phyloP scores from a whole-genome alignment of 768 basidiomycete genomes.

The Lactifluus piperatus region DNA sequence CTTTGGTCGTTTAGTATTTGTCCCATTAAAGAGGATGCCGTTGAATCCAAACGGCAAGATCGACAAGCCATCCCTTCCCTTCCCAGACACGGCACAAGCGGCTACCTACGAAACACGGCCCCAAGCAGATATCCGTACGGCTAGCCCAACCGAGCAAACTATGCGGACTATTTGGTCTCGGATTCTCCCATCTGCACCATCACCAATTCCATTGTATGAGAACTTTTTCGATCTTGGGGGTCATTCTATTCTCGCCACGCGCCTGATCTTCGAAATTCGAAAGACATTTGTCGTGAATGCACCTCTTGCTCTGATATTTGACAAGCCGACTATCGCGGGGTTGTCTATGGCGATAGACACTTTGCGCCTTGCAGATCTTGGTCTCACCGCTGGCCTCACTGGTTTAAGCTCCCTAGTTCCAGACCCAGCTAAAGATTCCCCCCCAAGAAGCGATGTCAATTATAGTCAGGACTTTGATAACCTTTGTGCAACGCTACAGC shows the following conservation, averaged over 20 bases:
- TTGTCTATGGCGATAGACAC: constrained; percentile 70
- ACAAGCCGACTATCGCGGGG: constrained; percentile 74
- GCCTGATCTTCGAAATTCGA: constrained; percentile 93
- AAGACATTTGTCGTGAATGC: constrained; percentile 87
- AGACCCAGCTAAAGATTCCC: background rate
- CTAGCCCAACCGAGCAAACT: constrained; percentile 65
- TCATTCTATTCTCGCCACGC: constrained; percentile 95
- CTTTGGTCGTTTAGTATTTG: constrained; percentile 57
- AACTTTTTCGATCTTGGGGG: constrained; percentile 98
- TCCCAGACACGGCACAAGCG: constrained; percentile 88
- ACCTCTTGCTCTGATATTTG: constrained; percentile 86
- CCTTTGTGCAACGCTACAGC: constrained; percentile 48
- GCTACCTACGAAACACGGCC: constrained; percentile 35
- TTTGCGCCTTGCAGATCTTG: constrained; percentile 73
- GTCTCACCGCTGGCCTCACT: constrained; percentile 39
- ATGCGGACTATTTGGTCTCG: constrained; percentile 80
- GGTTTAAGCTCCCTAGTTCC: background rate
- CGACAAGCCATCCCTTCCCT: constrained; percentile 96
- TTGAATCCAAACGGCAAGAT: constrained; percentile 99
- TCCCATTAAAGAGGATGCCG: constrained; percentile 91
- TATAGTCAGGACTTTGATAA: constrained; percentile 67
- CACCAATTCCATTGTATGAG: constrained; percentile 78
- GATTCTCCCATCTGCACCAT: constrained; percentile 71
- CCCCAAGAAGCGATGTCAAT: background rate
- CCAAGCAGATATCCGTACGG: constrained; percentile 28